A percentile compares a stretch with the other conserved stretches of the same genome.
These are phyloP conservation scores for Pinus albicaulis DNA, from an alignment of 75 land plant species.

Conservation along the genomic window DNA sequence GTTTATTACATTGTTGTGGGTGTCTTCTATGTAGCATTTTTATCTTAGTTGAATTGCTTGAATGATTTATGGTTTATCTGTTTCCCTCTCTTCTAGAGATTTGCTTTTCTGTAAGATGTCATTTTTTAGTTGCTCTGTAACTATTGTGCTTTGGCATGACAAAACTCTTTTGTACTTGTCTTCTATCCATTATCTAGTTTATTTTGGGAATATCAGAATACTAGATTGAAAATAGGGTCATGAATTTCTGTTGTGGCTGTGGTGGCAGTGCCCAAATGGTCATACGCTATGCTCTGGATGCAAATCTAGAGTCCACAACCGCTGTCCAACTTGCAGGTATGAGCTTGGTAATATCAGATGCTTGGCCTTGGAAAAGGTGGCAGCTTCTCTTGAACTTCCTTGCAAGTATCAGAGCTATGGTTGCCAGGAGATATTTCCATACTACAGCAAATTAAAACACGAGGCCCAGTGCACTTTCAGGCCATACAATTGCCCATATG, in stretches of 20 bases:
- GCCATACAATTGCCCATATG: constrained; percentile 69
- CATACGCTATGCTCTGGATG: not conserved
- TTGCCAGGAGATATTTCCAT: constrained; percentile 60
- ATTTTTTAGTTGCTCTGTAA: not conserved
- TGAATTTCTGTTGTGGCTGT: constrained; percentile 13
- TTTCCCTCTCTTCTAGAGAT: not conserved
- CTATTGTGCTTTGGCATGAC: not conserved
- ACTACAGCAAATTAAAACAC: constrained; percentile 57
- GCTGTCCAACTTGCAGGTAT: constrained; percentile 1
- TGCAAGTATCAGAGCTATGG: constrained; percentile 53
- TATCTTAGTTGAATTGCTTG: not conserved
- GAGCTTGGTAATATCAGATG: constrained; percentile 5
- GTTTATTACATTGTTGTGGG: not conserved
- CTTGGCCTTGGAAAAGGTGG: constrained; percentile 2
- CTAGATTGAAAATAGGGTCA: not conserved
- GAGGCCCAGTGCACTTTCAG: constrained; percentile 56
- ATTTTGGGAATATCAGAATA: not conserved
- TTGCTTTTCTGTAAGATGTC: not conserved
- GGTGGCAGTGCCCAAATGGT: constrained; percentile 20
- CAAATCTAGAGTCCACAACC: not conserved
- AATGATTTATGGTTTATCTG: not conserved
- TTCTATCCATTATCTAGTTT: not conserved
- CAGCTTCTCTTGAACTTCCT: constrained; percentile 56
- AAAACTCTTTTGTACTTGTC: not conserved
- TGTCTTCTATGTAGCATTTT: not conserved